phyloP scores from a whole-genome alignment of 176 grass and related monocot genomes.

The Triticum dicoccoides region DNA sequence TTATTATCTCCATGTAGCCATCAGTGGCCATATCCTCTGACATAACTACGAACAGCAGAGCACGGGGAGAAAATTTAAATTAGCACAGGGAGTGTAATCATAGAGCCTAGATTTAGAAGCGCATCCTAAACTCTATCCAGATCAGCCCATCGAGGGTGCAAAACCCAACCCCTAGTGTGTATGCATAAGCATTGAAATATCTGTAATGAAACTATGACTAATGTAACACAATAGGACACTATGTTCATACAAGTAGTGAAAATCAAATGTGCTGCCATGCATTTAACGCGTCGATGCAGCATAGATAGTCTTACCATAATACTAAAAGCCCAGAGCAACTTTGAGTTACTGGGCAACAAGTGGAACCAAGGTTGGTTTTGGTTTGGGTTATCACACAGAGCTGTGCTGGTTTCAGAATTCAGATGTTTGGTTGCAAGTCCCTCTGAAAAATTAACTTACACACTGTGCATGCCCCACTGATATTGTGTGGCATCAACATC shows the following conservation, averaged over 20 bases:
- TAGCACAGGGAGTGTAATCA: background rate
- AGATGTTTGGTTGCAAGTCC: background rate
- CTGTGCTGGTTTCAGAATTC: constrained; percentile 16
- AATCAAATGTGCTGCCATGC: background rate
- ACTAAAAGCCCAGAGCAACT: background rate
- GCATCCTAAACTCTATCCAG: background rate
- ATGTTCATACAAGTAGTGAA: background rate
- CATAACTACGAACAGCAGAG: constrained; percentile 60
- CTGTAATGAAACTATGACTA: background rate
- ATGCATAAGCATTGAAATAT: background rate
- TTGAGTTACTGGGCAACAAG: background rate
- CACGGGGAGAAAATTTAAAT: constrained; percentile 13
- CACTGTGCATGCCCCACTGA: background rate
- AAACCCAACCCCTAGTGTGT: background rate
- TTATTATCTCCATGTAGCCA: constrained; percentile 81
- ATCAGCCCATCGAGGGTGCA: background rate
- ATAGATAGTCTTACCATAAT: background rate
- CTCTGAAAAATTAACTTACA: background rate
- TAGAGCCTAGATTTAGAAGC: background rate
- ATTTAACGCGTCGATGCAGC: background rate
- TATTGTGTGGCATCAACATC: background rate
- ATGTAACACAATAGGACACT: background rate
- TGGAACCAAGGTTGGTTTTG: background rate
- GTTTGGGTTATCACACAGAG: background rate
- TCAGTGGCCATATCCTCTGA: constrained; percentile 97